Evolutionary conservation across 345 rosid species (phyloP).

Genomic region (Microthlaspi erraticum): DNA sequence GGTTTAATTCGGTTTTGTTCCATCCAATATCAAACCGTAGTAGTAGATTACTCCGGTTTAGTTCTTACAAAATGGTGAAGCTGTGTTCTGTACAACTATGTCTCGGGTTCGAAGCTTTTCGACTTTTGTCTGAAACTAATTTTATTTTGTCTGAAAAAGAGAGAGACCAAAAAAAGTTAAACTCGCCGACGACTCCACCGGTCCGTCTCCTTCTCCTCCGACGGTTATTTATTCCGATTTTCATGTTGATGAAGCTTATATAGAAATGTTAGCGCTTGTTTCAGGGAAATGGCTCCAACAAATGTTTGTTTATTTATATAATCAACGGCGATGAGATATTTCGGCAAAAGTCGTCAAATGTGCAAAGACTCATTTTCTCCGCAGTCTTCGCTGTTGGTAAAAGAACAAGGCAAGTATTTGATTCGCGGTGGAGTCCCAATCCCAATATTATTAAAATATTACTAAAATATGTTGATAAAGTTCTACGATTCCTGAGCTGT

Average conservation of each 20-base stretch:
- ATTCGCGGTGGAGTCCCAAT: conserved; percentile 15
- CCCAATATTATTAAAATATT: neutral
- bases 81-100: neutral
- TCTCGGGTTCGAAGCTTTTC: conserved; percentile 27
- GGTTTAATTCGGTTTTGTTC: conserved; percentile 27
- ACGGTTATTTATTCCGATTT: conserved; percentile 12
- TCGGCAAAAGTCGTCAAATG: conserved; percentile 31
- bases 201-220: conserved; percentile 13
- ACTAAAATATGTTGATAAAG: conserved; percentile 4
- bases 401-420: conserved; percentile 22
- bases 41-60: conserved; percentile 7
- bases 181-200: conserved; percentile 25
- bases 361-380: conserved; percentile 18
- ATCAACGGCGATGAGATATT: neutral
- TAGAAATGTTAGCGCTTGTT: neutral
- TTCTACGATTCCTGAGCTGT: conserved; percentile 42
- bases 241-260: neutral
- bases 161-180: neutral
- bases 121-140: neutral
- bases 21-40: neutral
- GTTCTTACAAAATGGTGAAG: neutral
- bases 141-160: neutral
- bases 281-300: neutral
- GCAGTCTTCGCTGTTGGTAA: conserved; percentile 23
- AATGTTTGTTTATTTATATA: neutral